Base-by-base conservation (phyloP, 306 rosid species). In the Begonia fuchsioides region DNA sequence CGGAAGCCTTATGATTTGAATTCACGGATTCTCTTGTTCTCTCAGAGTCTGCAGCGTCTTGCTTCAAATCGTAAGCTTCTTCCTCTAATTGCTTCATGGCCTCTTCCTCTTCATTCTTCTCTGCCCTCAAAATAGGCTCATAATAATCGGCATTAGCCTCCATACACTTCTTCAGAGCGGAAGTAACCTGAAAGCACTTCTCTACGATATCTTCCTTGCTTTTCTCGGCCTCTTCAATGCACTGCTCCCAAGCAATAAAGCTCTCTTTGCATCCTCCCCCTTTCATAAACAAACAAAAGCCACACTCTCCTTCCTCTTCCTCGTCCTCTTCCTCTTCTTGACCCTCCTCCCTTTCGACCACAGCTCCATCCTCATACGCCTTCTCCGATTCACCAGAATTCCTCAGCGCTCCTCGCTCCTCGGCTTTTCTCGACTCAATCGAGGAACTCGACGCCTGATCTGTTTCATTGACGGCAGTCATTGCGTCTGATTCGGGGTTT, bases 241-340 rank as follows among this genome's bases (percentile, higher is more conserved):
- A 86, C 7, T 79, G 47, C 45, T 86, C 96, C 93, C 96, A 86
- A 11, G 52, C 61, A 6, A 45, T 44, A 60, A 81, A 86, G 47
- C 71, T 53, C 3, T 86, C 93, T 53, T 50, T 72, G 77, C 96
- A 86, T 0, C 83, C 96, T 0, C 96, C 96, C 1, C 59, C 88
- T 64, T 86, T 86, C 96, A 86, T 86, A 78, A 67, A 86, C 69
- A 86, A 17, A 67, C 96, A 86, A 32, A 86, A 86, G 45, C 96
- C 96, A 49, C 96, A 86, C 70, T 86, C 93, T 1, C 79, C 88
- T 46, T 68, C 72, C 39, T 63, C 86, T 4, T 73, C 83, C 13
- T 51, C 75, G 0, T 69, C 79, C 3, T 53, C 76, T 1, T 57
- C 81, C 2, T 35, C 60, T 3, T 43, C 56, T 7, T n/a, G n/a